Percentiles rank a stretch among this genome's conserved stretches.
Conservation (phyloP, 2,329 filamentous ascomycete genomes). For the Pseudocercospora pini-densiflorae region DNA sequence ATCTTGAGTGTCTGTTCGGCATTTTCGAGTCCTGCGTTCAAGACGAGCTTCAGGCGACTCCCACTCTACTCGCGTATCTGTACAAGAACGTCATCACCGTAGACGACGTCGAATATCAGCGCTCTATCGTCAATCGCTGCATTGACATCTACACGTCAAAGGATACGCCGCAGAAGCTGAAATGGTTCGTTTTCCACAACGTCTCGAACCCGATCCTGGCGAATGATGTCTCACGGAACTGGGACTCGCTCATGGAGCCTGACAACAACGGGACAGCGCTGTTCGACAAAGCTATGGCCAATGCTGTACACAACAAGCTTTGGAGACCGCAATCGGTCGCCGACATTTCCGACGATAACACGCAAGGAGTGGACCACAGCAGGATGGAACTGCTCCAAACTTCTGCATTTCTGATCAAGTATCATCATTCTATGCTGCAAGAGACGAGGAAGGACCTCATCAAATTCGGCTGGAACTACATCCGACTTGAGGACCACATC, state of each 20-base stretch:
- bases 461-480: conserved; percentile 99
- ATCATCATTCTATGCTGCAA: conserved; percentile 84
- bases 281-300: conserved; percentile 85
- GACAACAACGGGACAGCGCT: conserved; percentile 67
- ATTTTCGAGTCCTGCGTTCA: conserved; percentile 83
- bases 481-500: conserved; percentile 96
- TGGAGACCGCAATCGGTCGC: conserved; percentile 84
- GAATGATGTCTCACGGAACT: conserved; percentile 90
- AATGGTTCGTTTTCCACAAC: conserved; percentile 89
- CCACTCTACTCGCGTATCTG: conserved; percentile 78
- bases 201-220: conserved; percentile 95
- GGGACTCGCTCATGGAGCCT: conserved; percentile 60
- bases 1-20: conserved; percentile 77
- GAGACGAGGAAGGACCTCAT: conserved; percentile 97
- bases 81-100: conserved; percentile 83
- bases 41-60: conserved; percentile 78
- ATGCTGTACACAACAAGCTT: conserved; percentile 87
- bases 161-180: conserved; percentile 81
- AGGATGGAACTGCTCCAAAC: conserved; percentile 95
- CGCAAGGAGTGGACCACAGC: conserved; percentile 90
- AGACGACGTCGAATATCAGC: conserved; percentile 85
- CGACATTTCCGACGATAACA: conserved; percentile 77
- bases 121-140: conserved; percentile 78
- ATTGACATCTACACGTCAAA: conserved; percentile 85
- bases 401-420: conserved; percentile 93